Evolutionary conservation across 2,329 filamentous ascomycete genomes (phyloP), one percentile per base, ranked within the genome.

Genomic region (Fusarium sororula): DNA sequence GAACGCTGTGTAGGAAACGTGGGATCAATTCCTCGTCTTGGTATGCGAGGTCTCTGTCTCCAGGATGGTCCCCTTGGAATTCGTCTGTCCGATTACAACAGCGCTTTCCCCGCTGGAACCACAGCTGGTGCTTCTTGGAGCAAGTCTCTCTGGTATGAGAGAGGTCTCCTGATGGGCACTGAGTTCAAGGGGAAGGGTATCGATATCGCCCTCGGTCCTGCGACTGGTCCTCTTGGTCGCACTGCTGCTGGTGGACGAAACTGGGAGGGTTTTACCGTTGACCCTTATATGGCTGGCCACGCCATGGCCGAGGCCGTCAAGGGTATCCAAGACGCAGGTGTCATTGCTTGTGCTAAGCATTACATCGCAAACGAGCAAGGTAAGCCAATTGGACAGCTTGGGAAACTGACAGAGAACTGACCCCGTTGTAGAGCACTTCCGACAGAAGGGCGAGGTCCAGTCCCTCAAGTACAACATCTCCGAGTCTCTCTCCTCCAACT

Each of bases 51-150:
- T 32, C 85, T 97, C n/a, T 98, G 95, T 81, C 85, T 96, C 86
- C 94, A 98, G 78, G 95, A 98, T 80, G 92, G 93, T 6, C 95
- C 95, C 11, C 85, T 96, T 3, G 95, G 95, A 69, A 85, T 98
- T 64, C 92, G 95, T 59, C 88, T 91, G 66, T 85, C 89, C 74
- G 94, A 97, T 82, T 96, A 93, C 82, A 91, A 90, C 79, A 96
- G 93, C 41, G 95, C 92, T 3, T 98, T 97, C 81, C 89, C 93
- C 1, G 91, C 92, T 1, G 94, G 93, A 54, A 87, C 95, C 75
- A 95, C 93, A 11, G 89, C 93, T 37, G 95, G 93, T 20, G 93
- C 94, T n/a, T 94, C 94, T 1, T 98, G 92, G 88, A 93, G 95
- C 81, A 90, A 92, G 65, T 82, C 85, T 18, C 87, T 97, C 37